Base-by-base conservation (phyloP, 306 rosid genomes). In the Alnus rubra region DNA sequence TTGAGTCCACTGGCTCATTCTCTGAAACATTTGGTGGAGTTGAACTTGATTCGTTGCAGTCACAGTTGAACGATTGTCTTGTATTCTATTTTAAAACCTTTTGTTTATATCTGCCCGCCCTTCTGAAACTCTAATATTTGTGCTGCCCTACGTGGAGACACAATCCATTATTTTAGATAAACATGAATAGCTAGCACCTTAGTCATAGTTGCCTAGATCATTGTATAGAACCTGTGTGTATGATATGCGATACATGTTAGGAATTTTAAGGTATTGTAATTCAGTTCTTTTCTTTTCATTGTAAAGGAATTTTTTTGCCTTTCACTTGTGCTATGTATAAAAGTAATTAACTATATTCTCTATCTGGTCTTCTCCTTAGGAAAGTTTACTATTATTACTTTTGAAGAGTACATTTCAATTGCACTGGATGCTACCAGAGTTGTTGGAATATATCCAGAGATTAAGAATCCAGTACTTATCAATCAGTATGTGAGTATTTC, bases 371-470 rank as follows among this genome's bases (percentile, higher is more conserved):
- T n/a, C 49, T 79, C 76, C 63, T 80, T 92, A 93, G 99, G 99
- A 74, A 86, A 89, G 75, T 91, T 81, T 83, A 68, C 85, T 44
- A 92, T 95, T 37, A 88, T 91, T 78, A 93, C 99, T 82, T 95
- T 95, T 70, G 94, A 95, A 83, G 99, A 93, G 82, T 95, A 60
- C 89, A 91, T 95, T 83, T 65, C 89, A 63, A 90, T 95, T 71
- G 98, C 98, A 78, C 76, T 95, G 81, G 89, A 91, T 31, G 96
- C 98, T 44, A 83, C 87, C 77, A 91, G 98, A 83, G 90, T 95
- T 69, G 97, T 95, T 79, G 99, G 99, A 89, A 90, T 95, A 83
- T 95, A 95, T 80, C 98, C 99, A 11, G 99, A 95, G 87, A 90
- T 95, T 58, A 95, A 95, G 87, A 84, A 82, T 76, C 98, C 99